Conservation (phyloP, 176 grass and related monocot species). For the Dendrocalamus sinicus region DNA sequence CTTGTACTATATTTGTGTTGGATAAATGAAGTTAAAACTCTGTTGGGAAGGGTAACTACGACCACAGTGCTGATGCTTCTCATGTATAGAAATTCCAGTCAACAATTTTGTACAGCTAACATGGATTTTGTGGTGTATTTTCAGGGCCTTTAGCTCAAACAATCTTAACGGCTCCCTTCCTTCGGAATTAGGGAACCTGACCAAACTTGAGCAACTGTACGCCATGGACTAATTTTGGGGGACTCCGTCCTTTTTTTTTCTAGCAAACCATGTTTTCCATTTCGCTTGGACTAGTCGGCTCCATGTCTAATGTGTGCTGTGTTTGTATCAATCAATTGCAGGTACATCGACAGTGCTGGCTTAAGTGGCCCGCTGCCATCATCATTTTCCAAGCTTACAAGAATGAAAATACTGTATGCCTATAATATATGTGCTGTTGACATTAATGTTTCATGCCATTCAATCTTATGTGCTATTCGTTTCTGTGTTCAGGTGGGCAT, state of each 20-base stretch:
- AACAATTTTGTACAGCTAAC: neutral
- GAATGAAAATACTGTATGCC: slow-evolving; percentile 48
- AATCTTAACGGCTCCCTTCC: slow-evolving; percentile 78
- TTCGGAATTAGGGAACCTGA: slow-evolving; percentile 65
- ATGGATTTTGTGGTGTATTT: slow-evolving; percentile 27
- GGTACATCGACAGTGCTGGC: slow-evolving; percentile 77
- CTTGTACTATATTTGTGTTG: neutral
- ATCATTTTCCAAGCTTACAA: slow-evolving; percentile 65
- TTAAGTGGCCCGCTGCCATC: slow-evolving; percentile 61
- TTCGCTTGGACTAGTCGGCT: neutral
- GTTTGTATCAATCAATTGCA: slow-evolving; percentile 37
- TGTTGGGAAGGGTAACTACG: neutral
- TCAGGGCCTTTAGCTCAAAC: slow-evolving; percentile 60
- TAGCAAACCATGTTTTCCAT: neutral
- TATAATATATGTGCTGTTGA: neutral
- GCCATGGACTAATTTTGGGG: neutral
- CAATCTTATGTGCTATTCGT: slow-evolving; percentile 20
- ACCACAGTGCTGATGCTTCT: neutral
- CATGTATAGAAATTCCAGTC: neutral
- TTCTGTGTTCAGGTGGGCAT: slow-evolving; percentile 53
- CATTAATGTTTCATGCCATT: neutral
- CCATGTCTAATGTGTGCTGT: neutral
- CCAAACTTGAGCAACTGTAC: slow-evolving; percentile 61
- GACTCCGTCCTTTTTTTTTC: neutral
- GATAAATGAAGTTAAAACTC: neutral